phyloP scores from a whole-genome alignment of 2,329 filamentous ascomycete genomes.

The Ascochyta viciae-villosae region DNA sequence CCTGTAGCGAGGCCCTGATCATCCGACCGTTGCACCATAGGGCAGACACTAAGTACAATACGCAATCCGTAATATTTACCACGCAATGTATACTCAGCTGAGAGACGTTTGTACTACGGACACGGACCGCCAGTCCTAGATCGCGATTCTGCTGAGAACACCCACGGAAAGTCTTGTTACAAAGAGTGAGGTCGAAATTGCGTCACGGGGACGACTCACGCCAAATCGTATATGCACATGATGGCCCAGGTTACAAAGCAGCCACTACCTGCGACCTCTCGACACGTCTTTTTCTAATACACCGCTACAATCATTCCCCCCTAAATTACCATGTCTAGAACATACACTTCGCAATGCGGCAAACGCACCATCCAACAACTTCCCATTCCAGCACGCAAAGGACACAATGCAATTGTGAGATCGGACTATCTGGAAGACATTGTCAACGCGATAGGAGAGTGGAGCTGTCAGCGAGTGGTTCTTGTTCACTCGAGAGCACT shows the following conservation, averaged over 20 bases:
- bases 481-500: conserved; percentile 32
- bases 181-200: conserved; percentile 2
- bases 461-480: conserved; percentile 24
- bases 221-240: neutral
- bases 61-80: neutral
- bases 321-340: neutral
- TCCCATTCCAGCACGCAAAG: conserved; percentile 19
- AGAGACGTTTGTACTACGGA: neutral
- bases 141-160: neutral
- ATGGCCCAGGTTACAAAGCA: neutral
- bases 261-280: neutral
- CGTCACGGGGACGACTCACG: neutral
- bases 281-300: too few species aligned
- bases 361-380: conserved; percentile 32
- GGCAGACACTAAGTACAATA: neutral
- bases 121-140: neutral
- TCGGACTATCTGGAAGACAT: conserved; percentile 28
- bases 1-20: neutral
- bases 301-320: too few species aligned
- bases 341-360: neutral
- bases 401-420: conserved; percentile 29
- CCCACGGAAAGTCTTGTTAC: neutral
- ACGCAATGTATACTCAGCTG: neutral
- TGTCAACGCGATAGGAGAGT: conserved; percentile 20
- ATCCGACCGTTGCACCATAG: neutral